phyloP scores from a whole-genome alignment of 176 grass and related monocot genomes.

The Dendrocalamus sinicus region DNA sequence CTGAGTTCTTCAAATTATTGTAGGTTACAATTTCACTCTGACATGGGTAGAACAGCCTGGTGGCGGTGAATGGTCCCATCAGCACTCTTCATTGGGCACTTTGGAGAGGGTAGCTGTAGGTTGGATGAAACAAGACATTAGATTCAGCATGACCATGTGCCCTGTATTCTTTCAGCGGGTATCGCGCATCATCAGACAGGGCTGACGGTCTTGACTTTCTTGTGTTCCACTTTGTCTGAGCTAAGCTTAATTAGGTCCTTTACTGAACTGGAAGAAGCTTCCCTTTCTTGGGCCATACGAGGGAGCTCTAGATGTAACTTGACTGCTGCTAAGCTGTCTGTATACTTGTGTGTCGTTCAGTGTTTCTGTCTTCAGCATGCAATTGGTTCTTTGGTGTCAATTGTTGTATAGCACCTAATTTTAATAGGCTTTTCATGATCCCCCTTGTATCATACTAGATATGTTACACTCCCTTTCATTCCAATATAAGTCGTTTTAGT shows the following conservation, averaged over 20 bases:
- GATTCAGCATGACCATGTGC: slow-evolving; percentile 67
- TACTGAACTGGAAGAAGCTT: neutral
- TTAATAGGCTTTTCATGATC: neutral
- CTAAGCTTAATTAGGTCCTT: neutral
- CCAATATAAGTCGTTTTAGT: no score
- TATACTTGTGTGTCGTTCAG: neutral
- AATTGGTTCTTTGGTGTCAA: neutral
- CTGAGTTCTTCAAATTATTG: slow-evolving; percentile 33
- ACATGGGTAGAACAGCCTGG: slow-evolving; percentile 52
- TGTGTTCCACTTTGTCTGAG: neutral
- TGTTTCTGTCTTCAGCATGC: neutral
- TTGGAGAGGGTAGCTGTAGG: slow-evolving; percentile 56
- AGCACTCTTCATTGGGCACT: slow-evolving; percentile 44
- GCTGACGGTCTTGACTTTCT: neutral
- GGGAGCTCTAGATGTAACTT: neutral
- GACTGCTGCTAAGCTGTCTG: no score
- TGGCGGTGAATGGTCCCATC: slow-evolving; percentile 60
- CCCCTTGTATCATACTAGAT: neutral
- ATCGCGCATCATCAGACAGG: slow-evolving; percentile 25
- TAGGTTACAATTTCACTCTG: slow-evolving; percentile 81
- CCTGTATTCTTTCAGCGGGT: slow-evolving; percentile 60
- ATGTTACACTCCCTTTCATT: no score
- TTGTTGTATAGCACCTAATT: neutral
- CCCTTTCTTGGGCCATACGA: neutral
- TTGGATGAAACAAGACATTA: slow-evolving; percentile 86